A percentile compares a stretch with the other conserved stretches of the same genome.
These are phyloP conservation scores for Cladochytrium tenue DNA, from an alignment of 371 early-diverging fungal genomes.

Conservation along the genomic window DNA sequence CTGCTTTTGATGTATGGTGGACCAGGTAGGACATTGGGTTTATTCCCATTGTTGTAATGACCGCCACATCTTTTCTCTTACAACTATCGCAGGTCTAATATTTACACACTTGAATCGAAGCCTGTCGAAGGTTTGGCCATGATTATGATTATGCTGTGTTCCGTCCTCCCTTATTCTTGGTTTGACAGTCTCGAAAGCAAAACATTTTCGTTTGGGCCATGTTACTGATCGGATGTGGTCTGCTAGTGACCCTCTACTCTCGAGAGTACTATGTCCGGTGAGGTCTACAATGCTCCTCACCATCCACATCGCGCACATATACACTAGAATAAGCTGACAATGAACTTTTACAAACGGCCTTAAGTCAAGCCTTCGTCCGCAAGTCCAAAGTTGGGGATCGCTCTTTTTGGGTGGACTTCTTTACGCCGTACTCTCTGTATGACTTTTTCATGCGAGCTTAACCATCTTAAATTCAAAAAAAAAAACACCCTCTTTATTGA, in stretches of 20 bases:
- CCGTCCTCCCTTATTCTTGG: background rate
- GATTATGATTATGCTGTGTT: no score
- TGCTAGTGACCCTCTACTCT: conserved; percentile 21
- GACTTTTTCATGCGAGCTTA: conserved; percentile 6
- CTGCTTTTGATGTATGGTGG: conserved; percentile 32
- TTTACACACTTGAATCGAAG: background rate
- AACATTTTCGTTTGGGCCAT: conserved; percentile 27
- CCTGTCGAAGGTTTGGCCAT: background rate
- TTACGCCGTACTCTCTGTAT: conserved; percentile 7
- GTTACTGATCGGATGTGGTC: conserved; percentile 19
- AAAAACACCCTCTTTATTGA: background rate
- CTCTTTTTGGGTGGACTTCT: conserved; percentile 7
- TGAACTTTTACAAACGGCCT: background rate
- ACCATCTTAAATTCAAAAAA: background rate
- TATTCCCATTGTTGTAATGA: no score
- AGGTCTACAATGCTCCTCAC: no score
- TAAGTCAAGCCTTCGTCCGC: background rate
- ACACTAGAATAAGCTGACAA: no score
- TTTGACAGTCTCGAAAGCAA: conserved; percentile 4
- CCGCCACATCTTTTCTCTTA: background rate
- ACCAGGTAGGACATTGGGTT: conserved; percentile 13
- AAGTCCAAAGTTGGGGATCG: background rate
- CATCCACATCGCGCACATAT: no score
- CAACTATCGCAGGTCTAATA: background rate
- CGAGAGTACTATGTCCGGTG: conserved; percentile 20